Conservation (phyloP, 2,329 filamentous ascomycete species). For the Paradendryphiella salina region DNA sequence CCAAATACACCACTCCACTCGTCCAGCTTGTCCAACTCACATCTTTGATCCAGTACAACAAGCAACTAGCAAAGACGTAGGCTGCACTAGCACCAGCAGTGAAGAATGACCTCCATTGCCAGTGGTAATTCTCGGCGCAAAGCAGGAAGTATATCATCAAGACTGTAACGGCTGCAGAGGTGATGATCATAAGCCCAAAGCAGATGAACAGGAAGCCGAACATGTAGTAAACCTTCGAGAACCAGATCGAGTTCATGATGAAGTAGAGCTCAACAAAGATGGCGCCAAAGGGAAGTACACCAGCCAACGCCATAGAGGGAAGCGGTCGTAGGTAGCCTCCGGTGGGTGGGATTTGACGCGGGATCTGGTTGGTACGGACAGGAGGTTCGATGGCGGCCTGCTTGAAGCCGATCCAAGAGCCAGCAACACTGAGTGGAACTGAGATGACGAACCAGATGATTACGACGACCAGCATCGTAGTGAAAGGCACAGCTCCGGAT, state of each 20-base stretch:
- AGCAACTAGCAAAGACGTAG: slow-evolving; percentile 89
- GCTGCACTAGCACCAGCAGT: slow-evolving; percentile 86
- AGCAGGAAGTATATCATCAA: slow-evolving; percentile 95
- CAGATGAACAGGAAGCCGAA: slow-evolving; percentile 98
- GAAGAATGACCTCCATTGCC: slow-evolving; percentile 96
- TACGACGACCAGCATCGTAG: slow-evolving; percentile 92
- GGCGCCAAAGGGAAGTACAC: slow-evolving; percentile 89
- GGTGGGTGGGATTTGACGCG: slow-evolving; percentile 87
- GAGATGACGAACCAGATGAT: slow-evolving; percentile 97
- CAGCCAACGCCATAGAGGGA: slow-evolving; percentile 88
- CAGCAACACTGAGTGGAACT: slow-evolving; percentile 83
- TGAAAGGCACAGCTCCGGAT: slow-evolving; percentile 92
- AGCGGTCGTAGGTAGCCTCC: slow-evolving; percentile 82
- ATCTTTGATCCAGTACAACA: slow-evolving; percentile 89
- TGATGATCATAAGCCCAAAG: slow-evolving; percentile 96
- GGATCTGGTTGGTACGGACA: slow-evolving; percentile 96
- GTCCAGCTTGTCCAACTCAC: slow-evolving; percentile 82
- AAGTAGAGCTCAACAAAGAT: slow-evolving; percentile 99
- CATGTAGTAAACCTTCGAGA: slow-evolving; percentile 99
- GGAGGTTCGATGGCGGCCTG: slow-evolving; percentile 70
- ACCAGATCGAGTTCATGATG: slow-evolving; percentile 99
- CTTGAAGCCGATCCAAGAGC: slow-evolving; percentile 92
- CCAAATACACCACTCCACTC: slow-evolving; percentile 87
- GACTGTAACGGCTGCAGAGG: slow-evolving; percentile 87
- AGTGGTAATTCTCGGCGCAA: slow-evolving; percentile 96